These are phyloP conservation scores for Saprolegnia parasitica DNA, from an alignment of 352 stramenopile species.

Conservation along the genomic window DNA sequence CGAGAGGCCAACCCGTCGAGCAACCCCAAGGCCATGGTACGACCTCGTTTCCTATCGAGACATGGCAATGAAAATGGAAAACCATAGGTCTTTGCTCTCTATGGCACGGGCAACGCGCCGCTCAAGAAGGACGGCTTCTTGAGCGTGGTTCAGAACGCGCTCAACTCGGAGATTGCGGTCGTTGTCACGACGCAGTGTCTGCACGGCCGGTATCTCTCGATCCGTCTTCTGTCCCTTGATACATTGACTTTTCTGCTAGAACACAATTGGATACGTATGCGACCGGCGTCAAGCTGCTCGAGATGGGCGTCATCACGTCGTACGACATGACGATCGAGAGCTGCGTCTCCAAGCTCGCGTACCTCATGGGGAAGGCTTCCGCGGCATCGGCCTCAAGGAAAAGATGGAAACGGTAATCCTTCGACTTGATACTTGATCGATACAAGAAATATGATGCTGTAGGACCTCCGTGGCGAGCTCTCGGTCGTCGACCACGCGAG, in stretches of 20 bases:
- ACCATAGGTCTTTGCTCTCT: constrained; percentile 91
- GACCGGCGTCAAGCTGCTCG: constrained; percentile 83
- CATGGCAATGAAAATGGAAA: too few species aligned
- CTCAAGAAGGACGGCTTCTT: constrained; percentile 85
- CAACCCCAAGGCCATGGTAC: constrained; percentile 41
- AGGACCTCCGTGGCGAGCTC: constrained; percentile 68
- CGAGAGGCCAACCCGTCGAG: constrained; percentile 34
- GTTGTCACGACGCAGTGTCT: constrained; percentile 93
- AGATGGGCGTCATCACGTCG: constrained; percentile 91
- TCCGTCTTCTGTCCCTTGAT: neutral
- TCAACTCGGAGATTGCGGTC: constrained; percentile 82
- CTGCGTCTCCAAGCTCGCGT: constrained; percentile 90
- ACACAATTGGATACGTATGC: constrained; percentile 93
- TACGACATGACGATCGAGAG: constrained; percentile 97
- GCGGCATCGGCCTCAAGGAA: constrained; percentile 51
- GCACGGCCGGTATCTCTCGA: constrained; percentile 53
- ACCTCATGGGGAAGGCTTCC: constrained; percentile 89
- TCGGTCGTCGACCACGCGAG: constrained; percentile 62
- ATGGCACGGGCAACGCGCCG: constrained; percentile 94
- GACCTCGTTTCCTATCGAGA: too few species aligned
- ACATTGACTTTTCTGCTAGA: constrained; percentile 17
- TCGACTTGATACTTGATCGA: neutral
- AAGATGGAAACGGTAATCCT: constrained; percentile 70
- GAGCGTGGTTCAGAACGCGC: constrained; percentile 73
- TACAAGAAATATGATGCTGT: neutral